phyloP scores from a whole-genome alignment of 306 rosid species.

The Sicyos baderoa region DNA sequence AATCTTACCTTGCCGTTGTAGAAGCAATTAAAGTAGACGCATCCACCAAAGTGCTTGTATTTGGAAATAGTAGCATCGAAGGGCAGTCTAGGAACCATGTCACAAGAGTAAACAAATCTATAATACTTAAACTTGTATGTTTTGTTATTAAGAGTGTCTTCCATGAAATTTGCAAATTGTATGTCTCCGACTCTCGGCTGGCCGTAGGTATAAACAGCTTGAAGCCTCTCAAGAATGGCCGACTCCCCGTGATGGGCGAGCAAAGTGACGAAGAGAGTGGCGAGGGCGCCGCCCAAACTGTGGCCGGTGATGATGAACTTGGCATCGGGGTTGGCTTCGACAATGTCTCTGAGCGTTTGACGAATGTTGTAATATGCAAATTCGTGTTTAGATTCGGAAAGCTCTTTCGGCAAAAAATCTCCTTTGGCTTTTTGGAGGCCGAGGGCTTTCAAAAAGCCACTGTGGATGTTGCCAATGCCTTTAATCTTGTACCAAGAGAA shows the following conservation, averaged over 20 bases:
- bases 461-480: slow-evolving; percentile 43
- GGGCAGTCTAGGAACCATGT: slow-evolving; percentile 57
- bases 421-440: slow-evolving; percentile 30
- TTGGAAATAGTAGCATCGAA: slow-evolving; percentile 12
- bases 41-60: slow-evolving; percentile 52
- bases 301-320: slow-evolving; percentile 69
- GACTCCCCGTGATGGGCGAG: slow-evolving; percentile 42
- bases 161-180: slow-evolving; percentile 45
- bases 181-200: slow-evolving; percentile 74
- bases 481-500: slow-evolving; percentile 49
- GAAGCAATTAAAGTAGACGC: slow-evolving; percentile 44
- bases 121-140: slow-evolving; percentile 35
- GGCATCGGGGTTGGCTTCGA: slow-evolving; percentile 36
- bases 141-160: slow-evolving; percentile 19
- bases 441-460: slow-evolving; percentile 61
- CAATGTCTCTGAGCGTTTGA: slow-evolving; percentile 26
- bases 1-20: slow-evolving; percentile 56
- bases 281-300: slow-evolving; percentile 79
- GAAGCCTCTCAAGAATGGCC: slow-evolving; percentile 44
- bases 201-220: slow-evolving; percentile 71
- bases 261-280: slow-evolving; percentile 47
- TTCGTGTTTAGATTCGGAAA: background rate
- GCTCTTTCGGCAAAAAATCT: slow-evolving; percentile 47
- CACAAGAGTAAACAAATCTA: slow-evolving; percentile 46
- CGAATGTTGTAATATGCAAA: slow-evolving; percentile 55